A percentile compares a stretch with the other conserved stretches of the same genome.
Conservation (phyloP, 23 red algal genomes). For the Gracilaria gracilis region DNA sequence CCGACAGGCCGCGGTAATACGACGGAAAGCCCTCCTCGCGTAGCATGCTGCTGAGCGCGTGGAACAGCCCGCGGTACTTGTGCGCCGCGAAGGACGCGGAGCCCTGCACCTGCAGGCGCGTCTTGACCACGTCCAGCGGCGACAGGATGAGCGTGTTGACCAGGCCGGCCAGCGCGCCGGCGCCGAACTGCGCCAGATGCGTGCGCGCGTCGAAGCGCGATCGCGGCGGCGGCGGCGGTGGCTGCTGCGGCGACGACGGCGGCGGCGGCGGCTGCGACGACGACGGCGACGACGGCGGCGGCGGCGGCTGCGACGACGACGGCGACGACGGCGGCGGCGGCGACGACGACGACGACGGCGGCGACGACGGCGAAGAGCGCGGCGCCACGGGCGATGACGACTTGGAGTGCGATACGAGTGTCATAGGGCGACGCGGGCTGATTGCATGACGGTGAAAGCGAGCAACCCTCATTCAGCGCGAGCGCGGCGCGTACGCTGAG, state of each 20-base stretch:
- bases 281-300: too few relatives aligned
- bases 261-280: not conserved
- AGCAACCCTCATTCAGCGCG: constrained; percentile 11
- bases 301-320: too few relatives aligned
- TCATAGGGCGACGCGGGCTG: constrained; percentile 47
- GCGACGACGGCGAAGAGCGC: too few relatives aligned
- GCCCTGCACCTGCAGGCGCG: constrained; percentile 91
- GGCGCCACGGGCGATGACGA: too few relatives aligned
- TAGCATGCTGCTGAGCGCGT: constrained; percentile 78
- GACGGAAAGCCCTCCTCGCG: constrained; percentile 71
- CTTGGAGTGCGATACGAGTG: constrained; percentile 11
- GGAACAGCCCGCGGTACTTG: constrained; percentile 59
- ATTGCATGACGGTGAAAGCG: constrained; percentile 20
- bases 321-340: too few relatives aligned
- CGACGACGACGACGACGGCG: too few relatives aligned
- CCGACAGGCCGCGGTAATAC: constrained; percentile 88
- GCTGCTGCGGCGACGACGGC: not conserved
- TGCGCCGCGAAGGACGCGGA: constrained; percentile 47
- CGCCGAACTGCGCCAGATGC: constrained; percentile 65
- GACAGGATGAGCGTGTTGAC: constrained; percentile 91
- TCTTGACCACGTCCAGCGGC: constrained; percentile 95
- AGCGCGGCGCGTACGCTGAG: too few relatives aligned
- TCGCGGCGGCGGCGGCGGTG: constrained; percentile 10
- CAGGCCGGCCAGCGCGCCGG: constrained; percentile 87
- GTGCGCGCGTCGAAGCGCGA: constrained; percentile 34